Conservation (phyloP, 192 early-diverging fungal species). For the Geranomyces michiganensis region DNA sequence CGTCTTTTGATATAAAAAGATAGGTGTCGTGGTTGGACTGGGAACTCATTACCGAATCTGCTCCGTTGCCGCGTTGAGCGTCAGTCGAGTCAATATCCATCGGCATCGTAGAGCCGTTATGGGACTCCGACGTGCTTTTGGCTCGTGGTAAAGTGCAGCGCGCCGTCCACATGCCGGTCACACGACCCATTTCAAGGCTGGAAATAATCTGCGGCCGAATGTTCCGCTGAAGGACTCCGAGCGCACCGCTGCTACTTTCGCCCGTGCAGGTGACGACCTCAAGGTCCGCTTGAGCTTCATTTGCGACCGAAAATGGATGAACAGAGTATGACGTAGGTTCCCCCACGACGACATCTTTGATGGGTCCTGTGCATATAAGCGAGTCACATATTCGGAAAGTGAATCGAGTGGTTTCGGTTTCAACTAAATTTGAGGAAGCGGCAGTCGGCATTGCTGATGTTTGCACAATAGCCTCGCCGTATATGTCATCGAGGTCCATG, state of each 20-base stretch:
- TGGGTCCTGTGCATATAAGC: constrained; percentile 76
- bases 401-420: constrained; percentile 40
- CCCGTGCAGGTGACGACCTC: constrained; percentile 67
- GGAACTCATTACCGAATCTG: too few relatives aligned
- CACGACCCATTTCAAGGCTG: constrained; percentile 56
- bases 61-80: neutral
- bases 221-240: constrained; percentile 64
- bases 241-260: constrained; percentile 56
- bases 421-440: neutral
- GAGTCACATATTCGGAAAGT: constrained; percentile 75
- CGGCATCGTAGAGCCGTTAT: too few relatives aligned
- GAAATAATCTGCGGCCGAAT: constrained; percentile 64
- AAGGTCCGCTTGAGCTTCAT: constrained; percentile 34
- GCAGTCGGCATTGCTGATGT: neutral
- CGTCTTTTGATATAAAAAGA: constrained; percentile 67
- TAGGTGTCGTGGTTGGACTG: constrained; percentile 9
- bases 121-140: neutral
- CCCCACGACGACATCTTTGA: constrained; percentile 75
- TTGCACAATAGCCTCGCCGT: neutral
- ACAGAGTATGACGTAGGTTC: constrained; percentile 47
- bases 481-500: constrained; percentile 19
- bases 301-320: constrained; percentile 33
- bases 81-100: too few relatives aligned
- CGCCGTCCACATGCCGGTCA: constrained; percentile 73
- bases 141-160: constrained; percentile 40